A percentile compares a stretch with the other conserved stretches of the same genome.
Evolutionary conservation across 306 rosid genomes (phyloP).

Genomic region (Abrus precatorius): DNA sequence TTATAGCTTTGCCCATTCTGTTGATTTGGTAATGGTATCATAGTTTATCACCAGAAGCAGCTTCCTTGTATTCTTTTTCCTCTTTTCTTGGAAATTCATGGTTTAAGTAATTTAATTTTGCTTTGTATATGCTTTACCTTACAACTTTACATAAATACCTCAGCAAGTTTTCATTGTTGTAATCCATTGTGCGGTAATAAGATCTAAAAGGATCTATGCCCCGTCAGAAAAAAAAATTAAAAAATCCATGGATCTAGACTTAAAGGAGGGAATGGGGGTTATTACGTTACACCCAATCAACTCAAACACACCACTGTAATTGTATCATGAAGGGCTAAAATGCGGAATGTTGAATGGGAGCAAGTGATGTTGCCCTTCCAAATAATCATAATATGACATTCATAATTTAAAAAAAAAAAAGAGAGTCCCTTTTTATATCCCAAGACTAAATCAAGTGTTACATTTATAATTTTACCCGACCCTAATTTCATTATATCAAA

Average conservation of each 20-base stretch:
- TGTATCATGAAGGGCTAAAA: background rate
- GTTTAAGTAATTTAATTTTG: slow-evolving; percentile 7
- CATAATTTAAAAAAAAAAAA: too few species aligned
- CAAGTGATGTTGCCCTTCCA: background rate
- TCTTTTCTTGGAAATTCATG: background rate
- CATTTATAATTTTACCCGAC: too few species aligned
- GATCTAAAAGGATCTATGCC: too few species aligned
- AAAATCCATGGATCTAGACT: background rate
- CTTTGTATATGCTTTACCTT: background rate
- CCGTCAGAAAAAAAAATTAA: too few species aligned
- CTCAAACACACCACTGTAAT: background rate
- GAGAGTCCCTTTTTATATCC: too few species aligned
- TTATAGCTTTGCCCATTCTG: slow-evolving; percentile 31
- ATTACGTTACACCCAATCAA: background rate
- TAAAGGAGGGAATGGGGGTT: background rate
- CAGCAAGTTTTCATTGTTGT: background rate
- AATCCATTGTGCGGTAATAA: background rate
- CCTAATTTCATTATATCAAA: too few species aligned
- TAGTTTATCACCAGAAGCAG: slow-evolving; percentile 8
- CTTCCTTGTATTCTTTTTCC: background rate
- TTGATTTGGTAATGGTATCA: slow-evolving; percentile 25
- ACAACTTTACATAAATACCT: slow-evolving; percentile 17
- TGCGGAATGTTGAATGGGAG: background rate
- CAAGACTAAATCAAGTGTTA: too few species aligned
- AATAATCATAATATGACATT: background rate